Base-by-base conservation (phyloP, 2,329 filamentous ascomycete species). In the Aspergillus sojae region DNA sequence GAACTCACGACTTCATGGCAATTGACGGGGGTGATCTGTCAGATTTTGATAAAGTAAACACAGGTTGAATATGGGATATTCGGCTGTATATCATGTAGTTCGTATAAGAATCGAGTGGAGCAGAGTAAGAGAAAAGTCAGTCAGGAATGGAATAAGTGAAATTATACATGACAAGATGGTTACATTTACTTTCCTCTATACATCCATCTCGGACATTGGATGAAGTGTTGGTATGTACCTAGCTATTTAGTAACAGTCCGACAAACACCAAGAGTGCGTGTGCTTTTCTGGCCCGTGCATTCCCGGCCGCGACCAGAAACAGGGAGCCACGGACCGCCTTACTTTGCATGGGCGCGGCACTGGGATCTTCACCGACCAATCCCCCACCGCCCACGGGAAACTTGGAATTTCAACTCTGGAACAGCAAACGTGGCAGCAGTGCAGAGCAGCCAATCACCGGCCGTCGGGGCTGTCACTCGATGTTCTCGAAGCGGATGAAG, bases 401-500 rank as follows among this genome's bases (percentile, higher is more conserved):
- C 43, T 52, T 61, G 52, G 12, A 58, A 36, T 52, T 41, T n/a
- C 16, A 28, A 28, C 26, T 5, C 7, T 5, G 39, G 41, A 50
- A 58, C 62, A 63, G 57, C 65, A 59, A 68, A 68, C 67, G 67
- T 68, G 67, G 65, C 65, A 63, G 54, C 39, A 28, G 26, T 28
- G 26, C 59, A 55, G 58, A 62, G 52, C 57, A 62, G 52, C 67
- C 67, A 67, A 67, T 68, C 62, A 64, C 32, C 28, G 11, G 30
- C 26, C 48, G 46, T 45, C 36, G n/a, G 52, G 56, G 56, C 55
- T 55, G 57, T 63, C 63, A 67, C 69, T 66, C 67, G 70, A 67
- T 64, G 64, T 71, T 70, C 70, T 72, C 66, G 68, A 70, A 69
- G 46, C 46, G 53, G 64, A 57, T 55, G 61, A 66, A 64, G 62